Evolutionary conservation across 306 rosid species (phyloP), one percentile per base, ranked within the genome.

Genomic region (Alnus rubra): DNA sequence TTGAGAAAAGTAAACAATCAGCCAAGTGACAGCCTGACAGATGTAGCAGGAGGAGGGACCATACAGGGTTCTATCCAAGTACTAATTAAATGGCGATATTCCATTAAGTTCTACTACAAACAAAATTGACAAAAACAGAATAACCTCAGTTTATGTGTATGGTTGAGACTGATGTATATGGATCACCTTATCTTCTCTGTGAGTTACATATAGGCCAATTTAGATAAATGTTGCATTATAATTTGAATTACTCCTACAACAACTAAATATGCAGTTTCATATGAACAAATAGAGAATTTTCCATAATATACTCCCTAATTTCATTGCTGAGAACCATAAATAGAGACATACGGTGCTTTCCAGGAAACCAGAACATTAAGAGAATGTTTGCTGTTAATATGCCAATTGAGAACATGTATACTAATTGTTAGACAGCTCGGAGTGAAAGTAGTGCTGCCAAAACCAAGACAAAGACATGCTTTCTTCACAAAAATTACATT

Each of bases 1-100:
- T 56, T 65, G 69, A 53, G 53, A 70, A 62, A 56, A 69, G 53
- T 62, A 70, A 19, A 67, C 15, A 67, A 67, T 16, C 71, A 39
- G 28, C 0, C 28, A 37, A 14, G 2, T 67, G 50, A 42, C 2
- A 65, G 28, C 13, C 2, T 65, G 28, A 39, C 1, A 67, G 50
- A 39, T 5, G 15, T 44, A 42, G 23, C 71, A 67, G 2, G 7
- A 67, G 4, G 10, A 16, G 3, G 4, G 8, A 39, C 28, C 47
- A 67, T 19, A 39, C 64, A 52, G 5, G 50, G 1, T 39, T 39
- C 30, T 67, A 39, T 49, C 31, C 50, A 67, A 67, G 47, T 18
- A 18, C 2, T 31, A 33, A 33, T 0, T 35, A 13, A 5, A 33
- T 60, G 14, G 12, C 65, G 19, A 58, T 30, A 28, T 28, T 60